phyloP scores from a whole-genome alignment of 768 basidiomycete genomes.

The Pleurotus sapidus region DNA sequence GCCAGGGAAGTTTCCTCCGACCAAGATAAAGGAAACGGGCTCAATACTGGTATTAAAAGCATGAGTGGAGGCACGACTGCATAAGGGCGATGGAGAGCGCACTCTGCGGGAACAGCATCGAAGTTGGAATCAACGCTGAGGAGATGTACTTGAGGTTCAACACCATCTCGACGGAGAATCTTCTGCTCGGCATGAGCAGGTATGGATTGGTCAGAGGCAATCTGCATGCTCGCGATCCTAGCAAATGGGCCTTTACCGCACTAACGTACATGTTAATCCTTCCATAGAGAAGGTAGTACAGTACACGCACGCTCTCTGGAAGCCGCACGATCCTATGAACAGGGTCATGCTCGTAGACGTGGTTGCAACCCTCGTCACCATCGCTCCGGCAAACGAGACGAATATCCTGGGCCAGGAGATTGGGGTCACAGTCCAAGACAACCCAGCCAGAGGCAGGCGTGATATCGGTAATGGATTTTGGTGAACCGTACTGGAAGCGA shows the following conservation, averaged over 20 bases:
- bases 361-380: constrained; percentile 30
- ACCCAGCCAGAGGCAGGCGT: constrained; percentile 1
- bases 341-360: constrained; percentile 33
- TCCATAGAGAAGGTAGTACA: not conserved
- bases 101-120: constrained; percentile 15
- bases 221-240: constrained; percentile 28
- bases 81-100: not conserved
- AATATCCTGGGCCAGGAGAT: constrained; percentile 1
- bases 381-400: constrained; percentile 2
- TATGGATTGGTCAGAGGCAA: constrained; percentile 33
- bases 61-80: not conserved
- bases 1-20: constrained; percentile 3
- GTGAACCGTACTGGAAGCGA: not conserved
- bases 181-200: constrained; percentile 19
- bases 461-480: constrained; percentile 3
- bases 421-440: constrained; percentile 4
- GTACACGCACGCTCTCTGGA: constrained; percentile 43
- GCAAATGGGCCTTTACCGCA: constrained; percentile 38
- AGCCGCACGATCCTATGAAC: constrained; percentile 51
- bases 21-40: constrained; percentile 1
- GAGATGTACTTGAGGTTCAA: constrained; percentile 24
- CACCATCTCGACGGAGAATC: constrained; percentile 22
- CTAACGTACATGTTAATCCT: constrained; percentile 16
- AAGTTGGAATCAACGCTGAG: constrained; percentile 32
- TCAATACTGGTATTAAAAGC: not conserved